Evolutionary conservation across 768 basidiomycete genomes (phyloP), one percentile per base, ranked within the genome.

Genomic region (Cystofilobasidium macerans): DNA sequence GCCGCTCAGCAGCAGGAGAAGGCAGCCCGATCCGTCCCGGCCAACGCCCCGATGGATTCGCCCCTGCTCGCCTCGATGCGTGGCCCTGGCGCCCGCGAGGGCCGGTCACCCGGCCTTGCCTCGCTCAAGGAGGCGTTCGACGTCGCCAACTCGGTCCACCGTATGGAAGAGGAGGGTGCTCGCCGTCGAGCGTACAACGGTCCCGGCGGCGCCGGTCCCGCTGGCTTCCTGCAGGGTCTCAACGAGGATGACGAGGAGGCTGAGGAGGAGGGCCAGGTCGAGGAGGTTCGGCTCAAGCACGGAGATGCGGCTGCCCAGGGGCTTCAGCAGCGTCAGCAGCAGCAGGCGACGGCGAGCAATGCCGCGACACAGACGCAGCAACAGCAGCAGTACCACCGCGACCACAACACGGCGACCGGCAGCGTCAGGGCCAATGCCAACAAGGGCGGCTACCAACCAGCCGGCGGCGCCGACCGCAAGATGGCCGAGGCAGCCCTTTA

Each of bases 81-180:
- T 53, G 86, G 86, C 65, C 85, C 86, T 16, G 76, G 77, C 68
- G 81, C 84, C 24, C 81, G 80, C 33, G 87, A 88, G 69, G 87
- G 85, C 8, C 85, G 89, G 47, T 97, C 94, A 59, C 95, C 95
- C 3, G 93, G 95, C 28, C 74, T 98, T 32, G 87, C 90, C 0
- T 85, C 87, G 0, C 84, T 99, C 75, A 98, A 95, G 73, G 95
- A 98, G 75, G 93, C 95, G 4, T 98, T 99, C 77, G 95, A 99
- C 75, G 86, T 99, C 73, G 94, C 95, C 1, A 97, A 97, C 76
- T 94, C 95, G 4, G 95, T 99, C 0, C 95, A 99, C 76, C 85
- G 94, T 22, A 98, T 98, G 94, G 94, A 97, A 75, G 95, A 99
- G 76, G 95, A 99, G 77, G 94, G 92, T 18, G 88, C 88, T 0